Evolutionary conservation across 345 rosid species (phyloP).

Genomic region (Aegle marmelos): DNA sequence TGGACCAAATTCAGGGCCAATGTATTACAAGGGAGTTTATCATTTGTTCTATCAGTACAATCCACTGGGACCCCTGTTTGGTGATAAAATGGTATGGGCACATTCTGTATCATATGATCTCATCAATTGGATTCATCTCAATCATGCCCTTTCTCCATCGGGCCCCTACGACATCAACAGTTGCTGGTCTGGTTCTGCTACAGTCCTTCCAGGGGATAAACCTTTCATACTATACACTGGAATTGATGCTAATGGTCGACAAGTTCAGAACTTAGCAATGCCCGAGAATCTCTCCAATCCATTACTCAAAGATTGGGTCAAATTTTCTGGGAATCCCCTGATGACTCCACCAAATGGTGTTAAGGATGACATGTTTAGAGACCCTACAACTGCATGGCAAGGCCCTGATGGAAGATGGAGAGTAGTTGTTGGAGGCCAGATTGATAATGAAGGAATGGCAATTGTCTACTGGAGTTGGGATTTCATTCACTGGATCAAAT

Average conservation of each 20-base stretch:
- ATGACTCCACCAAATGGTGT: constrained; percentile 48
- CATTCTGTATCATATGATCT: constrained; percentile 71
- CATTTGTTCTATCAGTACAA: constrained; percentile 69
- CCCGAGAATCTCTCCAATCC: constrained; percentile 61
- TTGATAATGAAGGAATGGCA: constrained; percentile 35
- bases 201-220: constrained; percentile 52
- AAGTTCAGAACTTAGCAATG: constrained; percentile 61
- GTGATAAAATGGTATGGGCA: constrained; percentile 49
- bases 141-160: constrained; percentile 51
- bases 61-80: constrained; percentile 52
- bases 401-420: constrained; percentile 44
- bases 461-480: constrained; percentile 47
- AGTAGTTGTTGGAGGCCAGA: constrained; percentile 35
- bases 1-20: constrained; percentile 50
- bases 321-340: constrained; percentile 48
- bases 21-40: constrained; percentile 66
- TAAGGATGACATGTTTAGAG: constrained; percentile 45
- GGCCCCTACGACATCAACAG: constrained; percentile 53
- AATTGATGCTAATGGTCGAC: constrained; percentile 29
- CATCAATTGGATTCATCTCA: constrained; percentile 62
- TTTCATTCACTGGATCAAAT: constrained; percentile 41
- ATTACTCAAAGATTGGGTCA: constrained; percentile 57
- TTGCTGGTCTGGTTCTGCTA: constrained; percentile 74
- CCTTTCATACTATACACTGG: constrained; percentile 68
- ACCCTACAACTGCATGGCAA: constrained; percentile 65